A percentile compares a stretch with the other conserved stretches of the same genome.
Conservation (phyloP, 1,139 yeast genomes). For the Petasospora rhodanensis region DNA sequence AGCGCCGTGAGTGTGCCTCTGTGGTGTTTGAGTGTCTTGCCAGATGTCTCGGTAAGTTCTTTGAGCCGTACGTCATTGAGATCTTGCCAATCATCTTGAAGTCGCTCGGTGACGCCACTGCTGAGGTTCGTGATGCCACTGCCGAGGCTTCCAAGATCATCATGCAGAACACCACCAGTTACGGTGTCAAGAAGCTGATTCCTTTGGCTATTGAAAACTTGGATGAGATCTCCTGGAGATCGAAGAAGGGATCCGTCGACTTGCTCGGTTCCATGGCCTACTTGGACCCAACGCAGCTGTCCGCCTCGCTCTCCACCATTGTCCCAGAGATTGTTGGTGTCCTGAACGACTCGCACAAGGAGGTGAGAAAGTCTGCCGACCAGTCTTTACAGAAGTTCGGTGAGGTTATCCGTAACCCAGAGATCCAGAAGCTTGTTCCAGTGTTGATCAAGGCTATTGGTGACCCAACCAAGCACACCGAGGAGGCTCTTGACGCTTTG, state of each 20-base stretch:
- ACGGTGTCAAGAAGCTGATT: slow-evolving; percentile 84
- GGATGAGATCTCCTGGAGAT: slow-evolving; percentile 92
- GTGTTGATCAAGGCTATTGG: slow-evolving; percentile 86
- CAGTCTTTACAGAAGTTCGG: slow-evolving; percentile 86
- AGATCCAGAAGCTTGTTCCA: slow-evolving; percentile 90
- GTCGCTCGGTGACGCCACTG: slow-evolving; percentile 76
- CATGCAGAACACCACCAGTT: slow-evolving; percentile 89
- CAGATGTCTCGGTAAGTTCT: slow-evolving; percentile 62
- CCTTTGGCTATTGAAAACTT: slow-evolving; percentile 85
- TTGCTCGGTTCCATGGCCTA: slow-evolving; percentile 97
- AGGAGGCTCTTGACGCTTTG: slow-evolving; percentile 78
- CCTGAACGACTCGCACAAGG: slow-evolving; percentile 91
- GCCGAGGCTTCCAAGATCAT: slow-evolving; percentile 81
- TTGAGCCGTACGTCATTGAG: slow-evolving; percentile 93
- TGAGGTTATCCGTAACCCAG: slow-evolving; percentile 96
- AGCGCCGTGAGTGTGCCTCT: slow-evolving; percentile 83
- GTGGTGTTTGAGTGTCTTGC: slow-evolving; percentile 85
- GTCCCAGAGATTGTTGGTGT: slow-evolving; percentile 97
- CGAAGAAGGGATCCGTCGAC: slow-evolving; percentile 96
- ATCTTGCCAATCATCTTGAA: slow-evolving; percentile 75
- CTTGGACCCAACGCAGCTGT: slow-evolving; percentile 88
- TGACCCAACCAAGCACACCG: slow-evolving; percentile 89
- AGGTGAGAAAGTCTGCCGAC: slow-evolving; percentile 93
- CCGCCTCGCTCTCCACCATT: slow-evolving; percentile 81
- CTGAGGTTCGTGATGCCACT: slow-evolving; percentile 88